Percentiles rank a stretch among this genome's conserved stretches.
Evolutionary conservation across 805 yeast genomes (phyloP).

Genomic region (Spathaspora boniae): DNA sequence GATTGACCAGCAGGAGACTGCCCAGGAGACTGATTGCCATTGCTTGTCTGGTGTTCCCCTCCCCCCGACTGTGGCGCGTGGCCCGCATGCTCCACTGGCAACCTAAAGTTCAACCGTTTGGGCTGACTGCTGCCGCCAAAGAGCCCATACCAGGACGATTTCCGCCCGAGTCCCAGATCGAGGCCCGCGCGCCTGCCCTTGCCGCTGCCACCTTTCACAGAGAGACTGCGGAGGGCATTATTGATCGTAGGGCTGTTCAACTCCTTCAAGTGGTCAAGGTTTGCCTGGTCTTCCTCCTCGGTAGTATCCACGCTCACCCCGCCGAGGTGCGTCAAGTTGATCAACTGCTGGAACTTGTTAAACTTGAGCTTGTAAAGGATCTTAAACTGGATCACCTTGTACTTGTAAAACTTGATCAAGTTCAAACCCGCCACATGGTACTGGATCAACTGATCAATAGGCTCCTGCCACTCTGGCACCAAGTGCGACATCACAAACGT

Average conservation of each 20-base stretch:
- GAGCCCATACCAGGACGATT: constrained; percentile 41
- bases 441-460: constrained; percentile 45
- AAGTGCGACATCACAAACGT: constrained; percentile 35
- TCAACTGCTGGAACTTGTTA: constrained; percentile 34
- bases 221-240: constrained; percentile 31
- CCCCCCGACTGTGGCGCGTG: too few relatives aligned
- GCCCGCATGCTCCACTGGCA: constrained; percentile 6
- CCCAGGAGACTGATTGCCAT: not conserved
- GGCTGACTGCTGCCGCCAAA: constrained; percentile 34
- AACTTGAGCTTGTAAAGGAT: constrained; percentile 38
- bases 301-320: constrained; percentile 2
- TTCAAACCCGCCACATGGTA: constrained; percentile 43
- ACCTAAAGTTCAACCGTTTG: constrained; percentile 10
- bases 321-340: constrained; percentile 20
- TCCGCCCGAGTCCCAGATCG: too few relatives aligned
- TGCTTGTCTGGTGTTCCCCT: constrained; percentile 2
- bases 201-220: constrained; percentile 23
- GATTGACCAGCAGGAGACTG: too few relatives aligned
- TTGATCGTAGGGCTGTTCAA: constrained; percentile 38
- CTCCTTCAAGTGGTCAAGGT: constrained; percentile 27
- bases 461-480: constrained; percentile 47
- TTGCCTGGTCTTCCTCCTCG: constrained; percentile 6
- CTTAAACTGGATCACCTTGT: constrained; percentile 49
- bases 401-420: constrained; percentile 46
- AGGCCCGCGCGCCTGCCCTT: constrained; percentile 12